These are phyloP conservation scores for Gastrolobium bilobum DNA, from an alignment of 306 rosid genomes.

Conservation along the genomic window DNA sequence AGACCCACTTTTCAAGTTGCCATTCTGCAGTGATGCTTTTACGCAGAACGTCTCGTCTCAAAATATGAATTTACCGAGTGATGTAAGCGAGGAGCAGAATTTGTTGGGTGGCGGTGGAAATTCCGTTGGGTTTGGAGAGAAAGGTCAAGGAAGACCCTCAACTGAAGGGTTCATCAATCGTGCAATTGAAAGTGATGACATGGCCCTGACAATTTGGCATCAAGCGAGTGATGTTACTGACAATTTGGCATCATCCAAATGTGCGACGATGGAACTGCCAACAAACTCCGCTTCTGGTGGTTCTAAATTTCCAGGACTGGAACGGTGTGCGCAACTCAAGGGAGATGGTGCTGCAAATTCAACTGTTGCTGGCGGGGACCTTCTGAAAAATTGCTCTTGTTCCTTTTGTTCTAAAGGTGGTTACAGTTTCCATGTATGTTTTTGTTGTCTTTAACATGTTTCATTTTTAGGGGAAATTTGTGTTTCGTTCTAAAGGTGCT, in stretches of 20 bases:
- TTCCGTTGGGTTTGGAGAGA: constrained; percentile 37
- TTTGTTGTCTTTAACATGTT: constrained; percentile 8
- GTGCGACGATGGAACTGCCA: constrained; percentile 43
- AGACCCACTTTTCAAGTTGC: constrained; percentile 38
- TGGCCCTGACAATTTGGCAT: constrained; percentile 45
- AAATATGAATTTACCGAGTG: constrained; percentile 18
- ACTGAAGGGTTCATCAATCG: constrained; percentile 46
- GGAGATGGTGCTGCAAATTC: constrained; percentile 44
- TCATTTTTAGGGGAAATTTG: constrained; percentile 9
- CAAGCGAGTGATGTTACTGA: constrained; percentile 8
- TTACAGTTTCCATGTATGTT: not conserved
- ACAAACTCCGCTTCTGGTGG: constrained; percentile 50
- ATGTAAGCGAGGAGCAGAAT: constrained; percentile 21
- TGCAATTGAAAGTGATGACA: constrained; percentile 46
- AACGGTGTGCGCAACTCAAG: constrained; percentile 65
- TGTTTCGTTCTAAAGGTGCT: not conserved
- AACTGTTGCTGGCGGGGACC: constrained; percentile 48
- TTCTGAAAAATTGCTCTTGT: constrained; percentile 74
- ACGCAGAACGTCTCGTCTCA: constrained; percentile 36
- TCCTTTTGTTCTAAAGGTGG: constrained; percentile 91
- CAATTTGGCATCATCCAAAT: constrained; percentile 43
- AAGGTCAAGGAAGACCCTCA: constrained; percentile 33
- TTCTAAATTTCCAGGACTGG: constrained; percentile 59
- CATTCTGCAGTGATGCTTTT: constrained; percentile 45
- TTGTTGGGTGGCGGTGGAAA: constrained; percentile 33